Conservation (phyloP, 2,329 filamentous ascomycete species). For the Esteya vermicola region DNA sequence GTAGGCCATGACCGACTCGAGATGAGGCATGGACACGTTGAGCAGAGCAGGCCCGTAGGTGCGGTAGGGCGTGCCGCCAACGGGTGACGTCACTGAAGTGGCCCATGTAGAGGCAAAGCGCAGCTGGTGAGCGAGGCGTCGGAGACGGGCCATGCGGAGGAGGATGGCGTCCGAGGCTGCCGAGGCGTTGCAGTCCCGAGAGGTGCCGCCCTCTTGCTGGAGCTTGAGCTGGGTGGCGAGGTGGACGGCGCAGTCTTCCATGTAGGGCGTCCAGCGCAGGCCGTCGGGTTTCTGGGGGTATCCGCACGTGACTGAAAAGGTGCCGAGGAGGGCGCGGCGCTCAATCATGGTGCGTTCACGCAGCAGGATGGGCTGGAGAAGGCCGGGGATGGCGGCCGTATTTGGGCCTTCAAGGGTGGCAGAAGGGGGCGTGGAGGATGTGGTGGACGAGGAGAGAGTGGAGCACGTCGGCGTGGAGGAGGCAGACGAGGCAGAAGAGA, state of each 20-base stretch:
- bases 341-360: constrained; percentile 30
- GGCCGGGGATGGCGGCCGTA: too few relatives aligned
- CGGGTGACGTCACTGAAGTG: too few relatives aligned
- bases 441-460: too few relatives aligned
- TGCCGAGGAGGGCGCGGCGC: constrained; percentile 29
- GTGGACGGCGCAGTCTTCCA: constrained; percentile 39
- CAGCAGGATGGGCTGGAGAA: background rate
- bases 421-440: too few relatives aligned
- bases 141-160: constrained; percentile 23
- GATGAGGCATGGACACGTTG: background rate
- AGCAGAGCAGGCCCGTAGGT: too few relatives aligned
- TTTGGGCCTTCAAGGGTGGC: too few relatives aligned
- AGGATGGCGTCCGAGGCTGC: constrained; percentile 32
- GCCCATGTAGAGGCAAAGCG: background rate
- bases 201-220: background rate
- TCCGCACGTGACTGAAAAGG: constrained; percentile 26
- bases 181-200: background rate
- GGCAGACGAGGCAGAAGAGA: too few relatives aligned
- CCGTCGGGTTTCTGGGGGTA: constrained; percentile 25
- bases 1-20: background rate
- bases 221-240: constrained; percentile 27
- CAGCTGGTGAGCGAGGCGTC: background rate
- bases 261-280: constrained; percentile 41
- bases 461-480: too few relatives aligned
- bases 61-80: too few relatives aligned